Evolutionary conservation across 257 asterid genomes (phyloP), one percentile per base, ranked within the genome.

Genomic region (Nicotiana knightiana): DNA sequence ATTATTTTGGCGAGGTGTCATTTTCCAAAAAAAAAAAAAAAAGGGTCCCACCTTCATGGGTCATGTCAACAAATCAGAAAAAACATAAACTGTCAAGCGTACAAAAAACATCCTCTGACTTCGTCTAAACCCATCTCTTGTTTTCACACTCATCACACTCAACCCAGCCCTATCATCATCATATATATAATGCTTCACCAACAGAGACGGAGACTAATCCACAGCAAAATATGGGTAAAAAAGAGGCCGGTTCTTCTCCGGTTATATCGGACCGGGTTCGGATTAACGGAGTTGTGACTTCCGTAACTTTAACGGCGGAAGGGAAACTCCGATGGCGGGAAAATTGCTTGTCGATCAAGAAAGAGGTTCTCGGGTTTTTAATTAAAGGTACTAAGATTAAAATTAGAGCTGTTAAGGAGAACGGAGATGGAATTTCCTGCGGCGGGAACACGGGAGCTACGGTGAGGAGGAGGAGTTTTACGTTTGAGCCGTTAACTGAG

Each of bases 311-410:
- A n/a, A 89, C 92, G 11, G 48, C 89, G 84, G 89, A 32, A 35
- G 98, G 99, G 2, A 87, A 84, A 71, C 87, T 96, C 85, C 85
- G 82, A 43, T 93, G 95, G 93, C 80, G 77, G 0, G 91, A 75
- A 66, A 87, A 85, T 21, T 86, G 88, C 9, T 77, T 94, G 79
- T 87, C 83, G 43, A 75, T 96, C 57, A 96, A 89, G 76, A 89
- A 90, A 79, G 89, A 96, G 76, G 97, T 94, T 64, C 88, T 96
- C 78, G 97, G 98, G 15, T 89, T 94, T 88, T 81, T 92, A 11
- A 88, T 88, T 24, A 92, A 90, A 32, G 97, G 91, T 67, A 67
- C 58, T 51, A 87, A 77, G 81, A 85, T 96, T 82, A 87, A 81
- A 58, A 82, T 96, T 81, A 89, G 91, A 84, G 86, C 93, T 61